phyloP scores from a whole-genome alignment of 208 protist species.

The Crithidia brevicula region DNA sequence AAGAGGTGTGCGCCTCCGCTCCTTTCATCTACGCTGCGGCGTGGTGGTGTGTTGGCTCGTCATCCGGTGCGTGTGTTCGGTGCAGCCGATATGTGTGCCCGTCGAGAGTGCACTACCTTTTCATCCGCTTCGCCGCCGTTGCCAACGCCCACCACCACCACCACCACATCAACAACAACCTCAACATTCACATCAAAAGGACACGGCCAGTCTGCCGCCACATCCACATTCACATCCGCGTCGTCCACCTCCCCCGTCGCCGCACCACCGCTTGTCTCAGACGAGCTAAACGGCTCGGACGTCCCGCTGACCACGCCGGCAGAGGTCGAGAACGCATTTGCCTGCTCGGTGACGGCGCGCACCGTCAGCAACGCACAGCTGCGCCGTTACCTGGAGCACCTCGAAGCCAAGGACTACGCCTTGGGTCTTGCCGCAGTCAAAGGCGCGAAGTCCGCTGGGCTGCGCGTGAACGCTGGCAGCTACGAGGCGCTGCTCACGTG shows the following conservation, averaged over 20 bases:
- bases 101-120: no score
- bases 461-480: constrained; percentile 56
- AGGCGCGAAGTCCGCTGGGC: constrained; percentile 59
- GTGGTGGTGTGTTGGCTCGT: no score
- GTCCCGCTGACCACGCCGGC: constrained; percentile 38
- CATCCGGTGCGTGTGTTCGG: no score
- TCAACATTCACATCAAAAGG: no score
- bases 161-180: no score
- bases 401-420: constrained; percentile 51
- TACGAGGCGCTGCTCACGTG: constrained; percentile 71
- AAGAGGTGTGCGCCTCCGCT: no score
- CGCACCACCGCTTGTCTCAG: constrained; percentile 1
- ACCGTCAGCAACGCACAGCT: constrained; percentile 84
- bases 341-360: constrained; percentile 64
- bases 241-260: not conserved
- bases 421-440: constrained; percentile 70
- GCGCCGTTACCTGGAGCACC: constrained; percentile 65
- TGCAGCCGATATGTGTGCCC: no score
- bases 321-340: constrained; percentile 67
- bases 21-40: no score
- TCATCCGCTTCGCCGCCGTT: no score
- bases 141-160: no score
- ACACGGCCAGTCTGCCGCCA: no score
- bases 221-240: not conserved
- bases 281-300: not conserved